A percentile compares a stretch with the other conserved stretches of the same genome.
Conservation (phyloP, 768 basidiomycete species). For the Tricholoma sp. region DNA sequence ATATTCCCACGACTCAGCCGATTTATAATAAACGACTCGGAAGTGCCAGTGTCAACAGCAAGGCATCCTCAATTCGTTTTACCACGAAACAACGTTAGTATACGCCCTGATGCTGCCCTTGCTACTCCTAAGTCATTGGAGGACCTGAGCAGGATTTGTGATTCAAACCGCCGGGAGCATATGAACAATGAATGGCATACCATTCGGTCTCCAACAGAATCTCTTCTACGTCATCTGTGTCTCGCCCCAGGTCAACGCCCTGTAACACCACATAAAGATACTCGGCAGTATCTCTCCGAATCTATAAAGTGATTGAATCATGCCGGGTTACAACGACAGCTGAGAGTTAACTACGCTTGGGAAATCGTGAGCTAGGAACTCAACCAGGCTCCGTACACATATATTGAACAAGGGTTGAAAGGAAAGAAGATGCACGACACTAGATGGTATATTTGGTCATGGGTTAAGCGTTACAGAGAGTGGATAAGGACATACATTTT, state of each 20-base stretch:
- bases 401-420: slow-evolving; percentile 41
- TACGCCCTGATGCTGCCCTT: slow-evolving; percentile 35
- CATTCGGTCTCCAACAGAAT: slow-evolving; percentile 79
- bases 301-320: slow-evolving; percentile 33
- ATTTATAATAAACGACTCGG: neutral
- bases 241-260: slow-evolving; percentile 57
- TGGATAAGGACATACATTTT: slow-evolving; percentile 53
- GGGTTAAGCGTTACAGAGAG: neutral
- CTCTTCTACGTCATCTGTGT: slow-evolving; percentile 63
- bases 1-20: slow-evolving; percentile 11
- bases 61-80: neutral
- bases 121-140: slow-evolving; percentile 33
- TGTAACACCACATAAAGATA: slow-evolving; percentile 76
- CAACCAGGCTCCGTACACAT: slow-evolving; percentile 39
- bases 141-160: slow-evolving; percentile 35
- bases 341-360: slow-evolving; percentile 55
- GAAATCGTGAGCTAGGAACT: slow-evolving; percentile 75
- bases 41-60: no score
- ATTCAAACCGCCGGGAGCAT: neutral
- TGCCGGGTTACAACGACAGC: slow-evolving; percentile 6
- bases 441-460: slow-evolving; percentile 22
- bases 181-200: slow-evolving; percentile 36
- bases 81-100: slow-evolving; percentile 34
- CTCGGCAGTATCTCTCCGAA: slow-evolving; percentile 79
- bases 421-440: slow-evolving; percentile 60